These are phyloP conservation scores for Sarocladium brachiariae DNA, from an alignment of 2,329 filamentous ascomycete species.

Conservation along the genomic window DNA sequence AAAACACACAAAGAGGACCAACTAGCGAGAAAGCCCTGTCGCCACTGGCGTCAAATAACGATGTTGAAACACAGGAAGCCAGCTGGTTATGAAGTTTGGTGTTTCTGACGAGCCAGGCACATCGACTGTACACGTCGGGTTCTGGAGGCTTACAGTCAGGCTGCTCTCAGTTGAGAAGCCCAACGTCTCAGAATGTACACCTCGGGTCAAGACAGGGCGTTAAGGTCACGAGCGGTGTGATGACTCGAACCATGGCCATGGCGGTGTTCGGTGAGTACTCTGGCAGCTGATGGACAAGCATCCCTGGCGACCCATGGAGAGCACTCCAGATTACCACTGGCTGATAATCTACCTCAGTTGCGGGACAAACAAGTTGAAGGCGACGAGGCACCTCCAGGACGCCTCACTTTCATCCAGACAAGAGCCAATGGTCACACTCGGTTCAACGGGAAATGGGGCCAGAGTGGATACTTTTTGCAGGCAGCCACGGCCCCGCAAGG, in stretches of 20 bases:
- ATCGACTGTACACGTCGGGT: no score
- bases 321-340: background rate
- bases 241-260: background rate
- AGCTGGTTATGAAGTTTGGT: no score
- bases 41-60: background rate
- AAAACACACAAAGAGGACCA: background rate
- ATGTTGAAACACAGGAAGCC: background rate
- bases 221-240: background rate
- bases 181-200: background rate
- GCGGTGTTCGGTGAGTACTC: background rate
- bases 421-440: background rate
- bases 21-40: background rate
- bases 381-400: conserved; percentile 1
- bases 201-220: background rate
- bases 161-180: conserved; percentile 5
- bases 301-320: background rate
- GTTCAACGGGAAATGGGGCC: background rate
- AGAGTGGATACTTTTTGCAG: background rate
- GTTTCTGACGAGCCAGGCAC: no score
- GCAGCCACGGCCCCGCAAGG: conserved; percentile 7
- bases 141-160: background rate
- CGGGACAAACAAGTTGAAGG: background rate
- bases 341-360: background rate
- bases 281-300: no score
- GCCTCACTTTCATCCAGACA: background rate